Conservation (phyloP, 768 basidiomycete species). For the Steccherinum ochraceum region DNA sequence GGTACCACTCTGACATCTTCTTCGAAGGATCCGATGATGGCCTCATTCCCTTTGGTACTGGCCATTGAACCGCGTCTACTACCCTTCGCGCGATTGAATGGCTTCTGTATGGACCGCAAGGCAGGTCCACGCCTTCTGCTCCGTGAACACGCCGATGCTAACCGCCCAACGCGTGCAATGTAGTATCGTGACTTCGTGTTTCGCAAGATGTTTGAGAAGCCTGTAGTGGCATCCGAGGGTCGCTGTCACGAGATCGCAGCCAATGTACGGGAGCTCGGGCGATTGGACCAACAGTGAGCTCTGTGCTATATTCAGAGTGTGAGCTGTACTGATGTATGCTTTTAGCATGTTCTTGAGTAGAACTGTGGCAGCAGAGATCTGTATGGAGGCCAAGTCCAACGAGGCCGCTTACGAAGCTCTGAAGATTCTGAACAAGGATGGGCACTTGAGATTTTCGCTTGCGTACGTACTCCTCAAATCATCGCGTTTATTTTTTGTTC, state of each 20-base stretch:
- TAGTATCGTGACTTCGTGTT: conserved; percentile 85
- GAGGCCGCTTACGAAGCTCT: conserved; percentile 64
- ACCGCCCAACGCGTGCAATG: conserved; percentile 1
- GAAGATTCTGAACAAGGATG: conserved; percentile 58
- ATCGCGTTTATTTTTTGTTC: background rate
- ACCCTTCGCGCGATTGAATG: conserved; percentile 65
- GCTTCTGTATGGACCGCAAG: conserved; percentile 75
- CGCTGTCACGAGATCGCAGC: conserved; percentile 56
- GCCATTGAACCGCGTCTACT: conserved; percentile 73
- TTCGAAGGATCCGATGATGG: conserved; percentile 73
- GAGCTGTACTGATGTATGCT: too few relatives aligned
- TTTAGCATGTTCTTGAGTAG: conserved; percentile 75
- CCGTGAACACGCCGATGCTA: conserved; percentile 2
- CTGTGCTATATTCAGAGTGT: too few relatives aligned
- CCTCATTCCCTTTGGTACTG: conserved; percentile 68
- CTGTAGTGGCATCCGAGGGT: conserved; percentile 40
- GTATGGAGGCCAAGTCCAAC: conserved; percentile 74
- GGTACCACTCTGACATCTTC: background rate
- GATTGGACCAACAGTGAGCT: conserved; percentile 59
- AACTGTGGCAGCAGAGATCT: conserved; percentile 77
- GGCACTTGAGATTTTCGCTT: conserved; percentile 63
- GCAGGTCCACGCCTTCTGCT: conserved; percentile 29
- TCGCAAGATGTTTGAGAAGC: conserved; percentile 77
- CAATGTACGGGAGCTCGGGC: conserved; percentile 67
- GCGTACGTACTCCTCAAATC: conserved; percentile 34